Evolutionary conservation across 176 grass and related monocot genomes (phyloP), one percentile per base, ranked within the genome.

Genomic region (Elymus sibiricus): DNA sequence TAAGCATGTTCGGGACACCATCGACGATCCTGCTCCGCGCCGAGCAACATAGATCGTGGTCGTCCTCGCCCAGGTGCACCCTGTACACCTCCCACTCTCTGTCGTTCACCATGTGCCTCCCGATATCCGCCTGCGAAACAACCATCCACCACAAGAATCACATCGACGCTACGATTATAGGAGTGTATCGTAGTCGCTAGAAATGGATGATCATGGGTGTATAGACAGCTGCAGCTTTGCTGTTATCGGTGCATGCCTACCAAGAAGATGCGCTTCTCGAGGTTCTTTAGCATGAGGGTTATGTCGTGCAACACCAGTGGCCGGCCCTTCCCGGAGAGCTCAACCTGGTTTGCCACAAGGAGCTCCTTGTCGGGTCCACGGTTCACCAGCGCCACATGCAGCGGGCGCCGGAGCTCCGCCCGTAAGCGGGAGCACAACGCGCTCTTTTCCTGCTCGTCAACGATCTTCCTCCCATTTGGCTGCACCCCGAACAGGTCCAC

Each of bases 81-180:
- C n/a, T n/a, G n/a, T n/a, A n/a, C n/a, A n/a, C 89, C 39, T 96
- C 94, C 94, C 94, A 96, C 74, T 96, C 94, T 60, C 94, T 89
- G 43, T 86, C 87, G 7, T 88, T 84, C 24, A 89, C 81, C 26
- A 87, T 49, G 66, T 93, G 94, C 82, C 94, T 89, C 27, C 72
- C 87, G 29, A 91, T 96, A 87, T 96, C 94, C 38, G 94, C 94
- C 94, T 96, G 39, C 34, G 81, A 49, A 32, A 32, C 31, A 1
- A 39, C 37, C 37, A 39, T 39, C 7, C 37, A 39, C 7, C 7
- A 39, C 31, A 39, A 7, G 37, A 39, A 7, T n/a, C 31, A 32
- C 31, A 32, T 32, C 31, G 31, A 32, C 3, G 31, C 31, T 32
- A 32, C 31, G 31, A 32, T 32, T 2, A 32, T 32, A 32, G 31